These are phyloP conservation scores for Gymnopus androsaceus DNA, from an alignment of 1,284 basidiomycete genomes.

Conservation along the genomic window DNA sequence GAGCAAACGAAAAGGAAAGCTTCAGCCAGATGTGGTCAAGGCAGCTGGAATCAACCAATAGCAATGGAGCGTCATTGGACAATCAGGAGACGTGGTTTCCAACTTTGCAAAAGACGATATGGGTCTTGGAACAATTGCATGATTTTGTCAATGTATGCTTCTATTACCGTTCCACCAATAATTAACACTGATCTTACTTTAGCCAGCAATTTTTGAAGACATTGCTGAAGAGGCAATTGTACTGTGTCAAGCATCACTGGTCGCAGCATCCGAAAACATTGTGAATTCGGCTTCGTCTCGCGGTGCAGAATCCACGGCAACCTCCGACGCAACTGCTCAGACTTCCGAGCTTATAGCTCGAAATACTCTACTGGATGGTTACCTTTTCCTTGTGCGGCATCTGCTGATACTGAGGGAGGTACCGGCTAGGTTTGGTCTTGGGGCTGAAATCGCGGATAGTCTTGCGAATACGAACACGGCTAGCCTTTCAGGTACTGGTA, in stretches of 20 bases:
- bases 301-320: neutral
- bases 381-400: slow-evolving; percentile 87
- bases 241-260: slow-evolving; percentile 78
- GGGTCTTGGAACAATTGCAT: slow-evolving; percentile 85
- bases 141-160: slow-evolving; percentile 85
- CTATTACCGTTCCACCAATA: neutral
- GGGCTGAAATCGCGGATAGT: neutral
- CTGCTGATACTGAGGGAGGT: slow-evolving; percentile 92
- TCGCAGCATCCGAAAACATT: slow-evolving; percentile 68
- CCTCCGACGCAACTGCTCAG: neutral
- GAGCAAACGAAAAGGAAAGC: slow-evolving; percentile 59
- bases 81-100: slow-evolving; percentile 89
- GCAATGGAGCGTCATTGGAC: slow-evolving; percentile 55
- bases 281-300: slow-evolving; percentile 32
- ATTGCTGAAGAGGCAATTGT: slow-evolving; percentile 89
- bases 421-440: slow-evolving; percentile 72
- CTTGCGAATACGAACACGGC: neutral
- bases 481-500: neutral
- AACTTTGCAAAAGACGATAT: slow-evolving; percentile 80
- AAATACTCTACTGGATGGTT: slow-evolving; percentile 56
- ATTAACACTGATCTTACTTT: neutral
- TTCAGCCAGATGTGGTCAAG: slow-evolving; percentile 59
- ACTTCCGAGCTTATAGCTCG: neutral
- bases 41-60: slow-evolving; percentile 36
- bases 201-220: slow-evolving; percentile 92